A percentile compares a stretch with the other conserved stretches of the same genome.
Conservation (phyloP, 2,329 filamentous ascomycete genomes). For the Aspergillus awamori region DNA sequence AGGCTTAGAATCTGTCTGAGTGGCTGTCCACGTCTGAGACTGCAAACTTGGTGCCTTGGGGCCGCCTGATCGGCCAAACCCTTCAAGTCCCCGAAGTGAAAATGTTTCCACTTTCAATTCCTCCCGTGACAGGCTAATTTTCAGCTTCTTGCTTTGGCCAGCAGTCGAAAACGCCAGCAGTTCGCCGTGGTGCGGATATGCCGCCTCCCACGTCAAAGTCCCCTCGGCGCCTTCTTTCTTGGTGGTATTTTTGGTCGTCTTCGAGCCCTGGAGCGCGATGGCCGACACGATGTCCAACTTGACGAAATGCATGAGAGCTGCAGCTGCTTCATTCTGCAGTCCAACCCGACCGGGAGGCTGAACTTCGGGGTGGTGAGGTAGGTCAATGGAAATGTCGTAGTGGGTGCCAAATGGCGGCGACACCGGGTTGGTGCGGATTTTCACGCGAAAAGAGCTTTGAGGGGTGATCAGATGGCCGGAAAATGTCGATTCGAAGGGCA, state of each 20-base stretch:
- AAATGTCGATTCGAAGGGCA: conserved; percentile 48
- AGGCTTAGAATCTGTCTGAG: conserved; percentile 5
- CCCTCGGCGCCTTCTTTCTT: conserved; percentile 2
- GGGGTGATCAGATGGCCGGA: conserved; percentile 39
- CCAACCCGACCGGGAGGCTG: conserved; percentile 38
- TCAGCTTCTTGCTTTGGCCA: conserved; percentile 36
- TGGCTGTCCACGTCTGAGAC: conserved; percentile 29
- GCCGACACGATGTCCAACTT: conserved; percentile 43
- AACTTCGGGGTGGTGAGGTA: conserved; percentile 34
- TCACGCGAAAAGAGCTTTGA: conserved; percentile 42
- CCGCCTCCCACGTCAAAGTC: conserved; percentile 30
- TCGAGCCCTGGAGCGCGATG: conserved; percentile 27
- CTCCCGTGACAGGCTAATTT: conserved; percentile 31
- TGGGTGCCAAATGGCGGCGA: conserved; percentile 41
- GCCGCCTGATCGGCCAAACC: conserved; percentile 14
- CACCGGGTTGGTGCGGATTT: conserved; percentile 39
- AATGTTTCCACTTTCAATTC: conserved; percentile 30
- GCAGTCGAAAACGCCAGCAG: conserved; percentile 27
- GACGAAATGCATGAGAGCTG: conserved; percentile 39
- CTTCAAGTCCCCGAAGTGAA: conserved; percentile 22
- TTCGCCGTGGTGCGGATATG: conserved; percentile 41
- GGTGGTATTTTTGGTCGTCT: not conserved
- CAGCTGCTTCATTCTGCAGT: conserved; percentile 38
- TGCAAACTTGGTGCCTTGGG: conserved; percentile 16
- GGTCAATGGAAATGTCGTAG: conserved; percentile 41